Conservation (phyloP, 1,139 yeast species). For the Sugiyamaella castrensis region DNA sequence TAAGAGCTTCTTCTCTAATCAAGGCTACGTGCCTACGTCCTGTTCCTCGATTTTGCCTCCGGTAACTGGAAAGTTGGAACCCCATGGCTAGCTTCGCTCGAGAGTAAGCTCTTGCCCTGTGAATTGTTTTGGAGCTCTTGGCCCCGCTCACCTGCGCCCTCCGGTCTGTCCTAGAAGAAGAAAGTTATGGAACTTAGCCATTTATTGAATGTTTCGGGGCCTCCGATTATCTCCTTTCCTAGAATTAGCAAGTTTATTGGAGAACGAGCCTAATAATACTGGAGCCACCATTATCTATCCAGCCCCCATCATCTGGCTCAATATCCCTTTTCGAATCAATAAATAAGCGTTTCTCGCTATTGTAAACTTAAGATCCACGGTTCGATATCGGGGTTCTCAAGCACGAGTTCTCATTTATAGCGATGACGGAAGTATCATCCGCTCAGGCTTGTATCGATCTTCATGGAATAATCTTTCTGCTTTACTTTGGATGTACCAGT, state of each 20-base stretch:
- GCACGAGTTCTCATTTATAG: constrained; percentile 58
- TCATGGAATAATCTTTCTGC: constrained; percentile 64
- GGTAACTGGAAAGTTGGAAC: too few relatives aligned
- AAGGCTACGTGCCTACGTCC: too few relatives aligned
- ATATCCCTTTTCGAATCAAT: constrained; percentile 22
- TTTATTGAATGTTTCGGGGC: constrained; percentile 45
- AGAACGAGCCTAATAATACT: too few relatives aligned
- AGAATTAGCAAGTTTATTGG: constrained; percentile 15
- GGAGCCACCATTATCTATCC: constrained; percentile 44
- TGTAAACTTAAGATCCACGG: constrained; percentile 30
- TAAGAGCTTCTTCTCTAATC: too few relatives aligned
- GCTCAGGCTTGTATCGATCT: constrained; percentile 54
- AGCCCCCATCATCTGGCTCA: constrained; percentile 78
- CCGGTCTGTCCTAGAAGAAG: too few relatives aligned
- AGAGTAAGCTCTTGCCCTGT: too few relatives aligned
- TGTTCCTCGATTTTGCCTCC: too few relatives aligned
- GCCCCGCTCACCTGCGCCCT: too few relatives aligned
- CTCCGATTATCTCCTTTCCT: constrained; percentile 50
- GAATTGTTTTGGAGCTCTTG: too few relatives aligned
- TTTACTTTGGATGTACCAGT: constrained; percentile 73
- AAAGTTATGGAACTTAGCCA: too few relatives aligned
- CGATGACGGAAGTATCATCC: constrained; percentile 63
- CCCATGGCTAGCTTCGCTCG: too few relatives aligned
- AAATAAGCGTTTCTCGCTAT: constrained; percentile 30
- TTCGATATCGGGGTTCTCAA: constrained; percentile 22